A percentile compares a stretch with the other conserved stretches of the same genome.
Evolutionary conservation across 2,329 filamentous ascomycete genomes (phyloP).

Genomic region (Aspergillus pseudoglaucus): DNA sequence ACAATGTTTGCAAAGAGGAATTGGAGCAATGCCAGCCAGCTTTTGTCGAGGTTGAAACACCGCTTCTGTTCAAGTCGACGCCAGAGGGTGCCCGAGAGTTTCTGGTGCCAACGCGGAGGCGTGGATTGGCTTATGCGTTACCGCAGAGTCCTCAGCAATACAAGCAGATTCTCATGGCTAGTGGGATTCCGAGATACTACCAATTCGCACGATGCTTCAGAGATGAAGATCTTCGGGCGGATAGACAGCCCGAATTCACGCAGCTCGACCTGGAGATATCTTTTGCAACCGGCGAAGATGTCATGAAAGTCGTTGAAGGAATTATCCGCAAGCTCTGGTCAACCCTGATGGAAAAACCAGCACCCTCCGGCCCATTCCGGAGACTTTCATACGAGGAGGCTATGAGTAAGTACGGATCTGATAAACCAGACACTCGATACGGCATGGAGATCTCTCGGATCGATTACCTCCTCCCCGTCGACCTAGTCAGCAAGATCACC

Average conservation of each 20-base stretch:
- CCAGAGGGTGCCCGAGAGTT: conserved; percentile 95
- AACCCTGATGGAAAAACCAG: conserved; percentile 40
- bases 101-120: conserved; percentile 74
- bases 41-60: conserved; percentile 82
- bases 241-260: conserved; percentile 94
- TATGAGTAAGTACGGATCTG: conserved; percentile 75
- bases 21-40: conserved; percentile 47
- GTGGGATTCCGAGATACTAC: conserved; percentile 74
- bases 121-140: conserved; percentile 76
- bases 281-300: conserved; percentile 65
- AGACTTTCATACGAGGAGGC: conserved; percentile 66
- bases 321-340: conserved; percentile 53
- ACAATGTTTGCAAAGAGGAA: conserved; percentile 47
- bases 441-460: conserved; percentile 61
- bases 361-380: conserved; percentile 45
- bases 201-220: conserved; percentile 94
- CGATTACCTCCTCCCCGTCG: conserved; percentile 54
- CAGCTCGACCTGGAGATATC: conserved; percentile 94
- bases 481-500: conserved; percentile 70
- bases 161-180: conserved; percentile 95
- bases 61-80: conserved; percentile 92
- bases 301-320: conserved; percentile 54
- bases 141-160: conserved; percentile 98
- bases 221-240: conserved; percentile 86
- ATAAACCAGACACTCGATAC: conserved; percentile 86